Evolutionary conservation across 352 stramenopile species (phyloP), one percentile per base, ranked within the genome.

Genomic region (Pythium phragmitis): DNA sequence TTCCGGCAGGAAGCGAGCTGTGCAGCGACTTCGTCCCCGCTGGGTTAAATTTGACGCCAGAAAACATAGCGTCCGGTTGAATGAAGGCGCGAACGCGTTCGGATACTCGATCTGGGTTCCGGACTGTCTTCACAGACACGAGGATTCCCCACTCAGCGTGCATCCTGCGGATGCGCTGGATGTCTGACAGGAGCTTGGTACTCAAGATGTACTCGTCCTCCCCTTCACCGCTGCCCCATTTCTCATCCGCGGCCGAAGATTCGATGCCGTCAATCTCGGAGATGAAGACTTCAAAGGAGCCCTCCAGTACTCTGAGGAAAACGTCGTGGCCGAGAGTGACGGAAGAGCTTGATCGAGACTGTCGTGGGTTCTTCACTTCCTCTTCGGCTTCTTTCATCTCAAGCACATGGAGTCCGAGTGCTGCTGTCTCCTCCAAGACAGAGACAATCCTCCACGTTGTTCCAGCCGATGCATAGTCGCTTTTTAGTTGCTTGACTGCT

Each of bases 351-450:
- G 52, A 37, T 36, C 4, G 6, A 14, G 23, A 37, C 14, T 62
- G 17, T 37, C 16, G 54, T 3, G 36, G 52, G 54, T 1, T 19
- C 41, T 21, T 66, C 26, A 62, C 41, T 30, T 69, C 54, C 30
- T 74, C 67, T 60, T 87, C 77, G 13, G 45, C 23, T 55, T 70
- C 64, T 21, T 55, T 57, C 19, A 73, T 56, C 42, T 87, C 75
- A 3, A 91, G 47, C 14, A 89, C 60, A 17, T 48, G 55, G 6
- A 89, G 57, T 12, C 75, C 78, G 54, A 89, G 76, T 14, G 72
- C 49, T 12, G 76, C 52, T n/a, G 77, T 66, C 63, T 91, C 79
- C 63, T 91, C 78, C 64, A 88, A 72, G 11, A 85, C 62, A 23
- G 75, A 66, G 14, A 80, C 7, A 63, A 80, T 74, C 12, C 60